Percentiles rank a stretch among this genome's conserved stretches.
Evolutionary conservation across 768 basidiomycete genomes (phyloP).

Genomic region (Naematelia encephala): DNA sequence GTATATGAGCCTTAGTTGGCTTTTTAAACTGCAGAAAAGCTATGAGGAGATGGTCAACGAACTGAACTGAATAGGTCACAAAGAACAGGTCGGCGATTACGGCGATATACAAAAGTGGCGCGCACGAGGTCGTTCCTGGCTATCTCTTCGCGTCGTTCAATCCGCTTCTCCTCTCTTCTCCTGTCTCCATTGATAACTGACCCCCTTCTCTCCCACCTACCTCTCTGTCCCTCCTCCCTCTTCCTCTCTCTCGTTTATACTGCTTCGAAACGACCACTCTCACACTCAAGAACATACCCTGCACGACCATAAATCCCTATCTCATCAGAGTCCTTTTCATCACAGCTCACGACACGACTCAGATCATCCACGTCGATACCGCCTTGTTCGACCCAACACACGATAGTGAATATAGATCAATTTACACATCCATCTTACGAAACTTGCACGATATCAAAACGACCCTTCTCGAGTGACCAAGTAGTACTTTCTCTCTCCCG

Average conservation of each 20-base stretch:
- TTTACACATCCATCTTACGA: constrained; percentile 1
- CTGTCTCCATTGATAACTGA: not conserved
- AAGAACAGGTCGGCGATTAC: constrained; percentile 12
- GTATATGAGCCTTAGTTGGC: not conserved
- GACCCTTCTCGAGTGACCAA: not conserved
- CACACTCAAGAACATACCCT: not conserved
- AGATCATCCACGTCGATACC: not conserved
- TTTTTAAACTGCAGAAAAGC: not conserved
- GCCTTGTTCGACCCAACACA: not conserved
- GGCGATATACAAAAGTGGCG: constrained; percentile 7
- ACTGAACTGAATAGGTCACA: constrained; percentile 2
- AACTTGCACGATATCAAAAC: constrained; percentile 1
- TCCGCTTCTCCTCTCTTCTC: constrained; percentile 2
- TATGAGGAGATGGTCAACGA: not conserved
- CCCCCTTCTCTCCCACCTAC: constrained; percentile 1
- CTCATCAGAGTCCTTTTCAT: not conserved
- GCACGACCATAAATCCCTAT: not conserved
- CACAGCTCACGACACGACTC: not conserved
- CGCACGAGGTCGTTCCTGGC: not conserved
- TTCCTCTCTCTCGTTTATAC: constrained; percentile 6
- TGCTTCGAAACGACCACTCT: no score
- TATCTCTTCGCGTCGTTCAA: not conserved
- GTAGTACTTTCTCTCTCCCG: not conserved
- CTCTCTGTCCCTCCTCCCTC: constrained; percentile 5
- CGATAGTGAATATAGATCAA: no score